phyloP scores from a whole-genome alignment of 148 eudicot species.

The Nyssa sinensis region DNA sequence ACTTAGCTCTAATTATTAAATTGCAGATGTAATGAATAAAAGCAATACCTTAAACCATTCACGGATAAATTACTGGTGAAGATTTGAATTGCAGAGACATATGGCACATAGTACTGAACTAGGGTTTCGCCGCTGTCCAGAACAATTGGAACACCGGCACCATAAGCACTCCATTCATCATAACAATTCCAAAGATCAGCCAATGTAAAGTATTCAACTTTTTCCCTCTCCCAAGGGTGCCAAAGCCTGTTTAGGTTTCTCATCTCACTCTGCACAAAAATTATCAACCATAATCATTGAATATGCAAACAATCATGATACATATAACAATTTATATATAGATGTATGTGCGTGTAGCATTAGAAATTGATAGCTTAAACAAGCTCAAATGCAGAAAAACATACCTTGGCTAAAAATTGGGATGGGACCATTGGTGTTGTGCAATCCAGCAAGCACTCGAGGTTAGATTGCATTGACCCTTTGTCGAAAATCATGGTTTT shows the following conservation, averaged over 20 bases:
- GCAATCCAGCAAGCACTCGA: slow-evolving; percentile 65
- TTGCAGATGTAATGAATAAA: background rate
- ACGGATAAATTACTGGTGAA: slow-evolving; percentile 69
- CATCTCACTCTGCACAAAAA: slow-evolving; percentile 57
- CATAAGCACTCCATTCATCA: slow-evolving; percentile 97
- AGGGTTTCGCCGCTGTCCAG: slow-evolving; percentile 48
- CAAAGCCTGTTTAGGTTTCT: slow-evolving; percentile 74
- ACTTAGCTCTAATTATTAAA: background rate
- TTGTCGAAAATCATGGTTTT: slow-evolving; percentile 47
- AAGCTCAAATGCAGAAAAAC: background rate
- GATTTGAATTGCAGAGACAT: slow-evolving; percentile 88
- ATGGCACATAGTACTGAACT: slow-evolving; percentile 92
- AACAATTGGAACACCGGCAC: slow-evolving; percentile 83
- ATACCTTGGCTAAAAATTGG: slow-evolving; percentile 72
- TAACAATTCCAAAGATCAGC: slow-evolving; percentile 81
- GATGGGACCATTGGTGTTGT: slow-evolving; percentile 82
- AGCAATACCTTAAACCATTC: slow-evolving; percentile 55
- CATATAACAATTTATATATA: background rate
- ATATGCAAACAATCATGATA: background rate
- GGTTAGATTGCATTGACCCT: slow-evolving; percentile 64
- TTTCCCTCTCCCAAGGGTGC: slow-evolving; percentile 93
- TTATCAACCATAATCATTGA: background rate
- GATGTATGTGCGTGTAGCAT: background rate
- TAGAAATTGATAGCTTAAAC: background rate
- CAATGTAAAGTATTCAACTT: slow-evolving; percentile 66